phyloP scores from a whole-genome alignment of 2,329 filamentous ascomycete genomes.

The Xylariaceae sp. region DNA sequence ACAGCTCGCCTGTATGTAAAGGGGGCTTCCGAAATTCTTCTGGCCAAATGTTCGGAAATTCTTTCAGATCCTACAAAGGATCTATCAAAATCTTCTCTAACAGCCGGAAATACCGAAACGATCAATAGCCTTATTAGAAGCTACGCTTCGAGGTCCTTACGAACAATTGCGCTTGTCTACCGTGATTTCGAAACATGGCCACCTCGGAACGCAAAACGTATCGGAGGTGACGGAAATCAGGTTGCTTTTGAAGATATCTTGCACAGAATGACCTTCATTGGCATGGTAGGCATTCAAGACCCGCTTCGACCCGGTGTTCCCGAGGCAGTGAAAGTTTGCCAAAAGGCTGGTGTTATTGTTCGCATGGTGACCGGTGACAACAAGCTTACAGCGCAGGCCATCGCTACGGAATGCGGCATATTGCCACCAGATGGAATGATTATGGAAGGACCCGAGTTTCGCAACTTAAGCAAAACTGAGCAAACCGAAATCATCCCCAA shows the following conservation, averaged over 20 bases:
- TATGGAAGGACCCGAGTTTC: constrained; percentile 75
- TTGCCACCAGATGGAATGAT: constrained; percentile 63
- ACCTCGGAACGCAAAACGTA: constrained; percentile 55
- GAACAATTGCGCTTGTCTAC: constrained; percentile 80
- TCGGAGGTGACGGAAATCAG: constrained; percentile 54
- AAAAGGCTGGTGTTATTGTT: constrained; percentile 71
- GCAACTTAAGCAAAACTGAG: constrained; percentile 62
- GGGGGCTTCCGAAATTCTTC: constrained; percentile 62
- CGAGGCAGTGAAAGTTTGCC: constrained; percentile 68
- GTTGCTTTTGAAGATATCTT: constrained; percentile 65
- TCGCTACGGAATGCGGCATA: constrained; percentile 75
- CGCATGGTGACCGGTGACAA: constrained; percentile 88
- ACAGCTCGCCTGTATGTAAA: constrained; percentile 57
- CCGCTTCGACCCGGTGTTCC: constrained; percentile 71
- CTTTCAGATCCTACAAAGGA: constrained; percentile 47
- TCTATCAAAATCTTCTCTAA: constrained; percentile 42
- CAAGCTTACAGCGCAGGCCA: constrained; percentile 71
- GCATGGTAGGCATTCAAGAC: constrained; percentile 76
- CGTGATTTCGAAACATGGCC: constrained; percentile 85
- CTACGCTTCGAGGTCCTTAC: constrained; percentile 75
- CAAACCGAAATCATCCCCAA: constrained; percentile 65
- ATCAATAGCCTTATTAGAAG: constrained; percentile 66
- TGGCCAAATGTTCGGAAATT: constrained; percentile 51
- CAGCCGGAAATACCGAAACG: constrained; percentile 49
- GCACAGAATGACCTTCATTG: constrained; percentile 62